Percentiles rank a stretch among this genome's conserved stretches.
Conservation (phyloP, 768 basidiomycete species). For the Phaeotremella skinneri region DNA sequence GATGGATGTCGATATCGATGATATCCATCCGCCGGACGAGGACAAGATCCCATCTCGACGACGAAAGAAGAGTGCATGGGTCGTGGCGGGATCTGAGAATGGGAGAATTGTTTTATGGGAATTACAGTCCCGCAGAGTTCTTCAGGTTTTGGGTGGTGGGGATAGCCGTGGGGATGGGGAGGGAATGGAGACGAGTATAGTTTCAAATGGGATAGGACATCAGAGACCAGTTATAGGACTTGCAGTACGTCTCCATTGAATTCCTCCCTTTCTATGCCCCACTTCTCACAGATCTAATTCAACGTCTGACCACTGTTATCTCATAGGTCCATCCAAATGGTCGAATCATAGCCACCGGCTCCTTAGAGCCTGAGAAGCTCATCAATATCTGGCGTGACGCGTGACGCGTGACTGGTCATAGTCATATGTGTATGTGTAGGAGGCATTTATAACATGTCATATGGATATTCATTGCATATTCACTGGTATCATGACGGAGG, state of each 20-base stretch:
- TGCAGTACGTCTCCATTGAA: constrained; percentile 56
- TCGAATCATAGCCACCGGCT: constrained; percentile 78
- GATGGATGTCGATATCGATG: constrained; percentile 2
- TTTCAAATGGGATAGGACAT: too few relatives aligned
- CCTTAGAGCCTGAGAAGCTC: constrained; percentile 81
- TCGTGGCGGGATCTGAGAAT: constrained; percentile 89
- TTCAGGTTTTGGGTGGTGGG: constrained; percentile 56
- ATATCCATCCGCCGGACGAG: too few relatives aligned
- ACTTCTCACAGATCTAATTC: neutral
- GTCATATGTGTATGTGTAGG: too few relatives aligned
- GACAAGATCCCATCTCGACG: neutral
- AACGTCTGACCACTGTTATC: constrained; percentile 9
- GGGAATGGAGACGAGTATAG: neutral
- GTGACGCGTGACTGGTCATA: neutral
- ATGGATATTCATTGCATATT: too few relatives aligned
- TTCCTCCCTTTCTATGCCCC: constrained; percentile 25
- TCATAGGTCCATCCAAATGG: constrained; percentile 70
- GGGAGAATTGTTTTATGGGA: constrained; percentile 86
- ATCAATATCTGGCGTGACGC: constrained; percentile 68
- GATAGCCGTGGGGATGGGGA: constrained; percentile 9
- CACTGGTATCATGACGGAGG: too few relatives aligned
- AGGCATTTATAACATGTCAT: too few relatives aligned
- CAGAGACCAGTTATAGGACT: constrained; percentile 79
- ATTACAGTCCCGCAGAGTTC: constrained; percentile 71
- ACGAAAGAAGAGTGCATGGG: constrained; percentile 53